These are phyloP conservation scores for Apiospora arundinis DNA, from an alignment of 2,329 filamentous ascomycete genomes.

Conservation along the genomic window DNA sequence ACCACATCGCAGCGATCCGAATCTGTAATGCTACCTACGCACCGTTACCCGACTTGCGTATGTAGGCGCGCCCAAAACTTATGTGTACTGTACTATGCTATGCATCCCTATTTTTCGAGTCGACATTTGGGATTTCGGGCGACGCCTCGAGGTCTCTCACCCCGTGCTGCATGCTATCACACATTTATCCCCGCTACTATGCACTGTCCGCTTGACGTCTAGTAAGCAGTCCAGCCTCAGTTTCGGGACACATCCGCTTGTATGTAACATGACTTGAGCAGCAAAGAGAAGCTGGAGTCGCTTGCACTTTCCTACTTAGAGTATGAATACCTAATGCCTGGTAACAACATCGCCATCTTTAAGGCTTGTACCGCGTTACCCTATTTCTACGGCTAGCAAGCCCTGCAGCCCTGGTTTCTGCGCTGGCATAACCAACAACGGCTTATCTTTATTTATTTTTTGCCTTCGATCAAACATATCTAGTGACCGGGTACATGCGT, in stretches of 20 bases:
- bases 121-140: background rate
- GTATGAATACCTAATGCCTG: background rate
- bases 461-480: background rate
- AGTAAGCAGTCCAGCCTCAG: background rate
- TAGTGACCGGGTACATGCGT: background rate
- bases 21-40: slow-evolving; percentile 4
- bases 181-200: too few relatives aligned
- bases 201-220: background rate
- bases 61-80: background rate
- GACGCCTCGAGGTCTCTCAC: too few relatives aligned
- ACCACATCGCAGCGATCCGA: slow-evolving; percentile 11
- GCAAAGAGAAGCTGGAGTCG: background rate
- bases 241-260: background rate
- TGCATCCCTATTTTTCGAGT: background rate
- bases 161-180: background rate
- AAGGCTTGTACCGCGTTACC: background rate
- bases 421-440: background rate
- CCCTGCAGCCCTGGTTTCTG: background rate
- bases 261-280: background rate
- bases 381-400: background rate
- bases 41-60: slow-evolving; percentile 12
- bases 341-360: background rate
- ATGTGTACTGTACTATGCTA: background rate
- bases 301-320: background rate
- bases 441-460: too few relatives aligned